These are phyloP conservation scores for Borealophlyctis nickersoniae DNA, from an alignment of 192 early-diverging fungal species.

Conservation along the genomic window DNA sequence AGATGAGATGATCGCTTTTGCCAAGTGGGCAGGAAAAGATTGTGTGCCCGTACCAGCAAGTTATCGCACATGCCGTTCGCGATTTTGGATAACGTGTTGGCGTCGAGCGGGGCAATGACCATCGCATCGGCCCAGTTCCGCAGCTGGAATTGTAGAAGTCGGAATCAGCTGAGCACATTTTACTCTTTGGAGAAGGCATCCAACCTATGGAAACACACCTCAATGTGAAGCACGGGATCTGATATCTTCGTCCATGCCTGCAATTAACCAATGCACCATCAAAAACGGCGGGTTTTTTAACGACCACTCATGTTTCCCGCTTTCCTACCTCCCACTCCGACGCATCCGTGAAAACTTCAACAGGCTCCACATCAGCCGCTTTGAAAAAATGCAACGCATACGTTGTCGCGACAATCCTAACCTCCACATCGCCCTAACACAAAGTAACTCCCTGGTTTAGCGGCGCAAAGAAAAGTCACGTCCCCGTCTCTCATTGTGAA, in stretches of 20 bases:
- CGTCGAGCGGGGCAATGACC: slow-evolving; percentile 86
- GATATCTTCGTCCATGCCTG: slow-evolving; percentile 74
- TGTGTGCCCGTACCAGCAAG: slow-evolving; percentile 57
- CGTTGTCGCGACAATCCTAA: slow-evolving; percentile 76
- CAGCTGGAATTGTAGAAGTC: slow-evolving; percentile 57
- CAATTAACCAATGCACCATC: background rate
- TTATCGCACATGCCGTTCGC: slow-evolving; percentile 95
- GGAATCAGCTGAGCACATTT: no score
- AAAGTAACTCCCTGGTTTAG: no score
- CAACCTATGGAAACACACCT: no score
- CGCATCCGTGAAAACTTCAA: slow-evolving; percentile 68
- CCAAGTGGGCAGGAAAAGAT: background rate
- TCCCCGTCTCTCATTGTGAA: no score
- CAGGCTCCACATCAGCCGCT: slow-evolving; percentile 34
- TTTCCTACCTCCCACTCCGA: slow-evolving; percentile 82
- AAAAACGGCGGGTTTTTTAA: no score
- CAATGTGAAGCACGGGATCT: slow-evolving; percentile 94
- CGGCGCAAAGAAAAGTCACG: no score
- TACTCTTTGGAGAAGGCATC: no score
- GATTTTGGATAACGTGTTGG: slow-evolving; percentile 90
- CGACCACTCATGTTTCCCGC: background rate
- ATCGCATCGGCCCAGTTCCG: slow-evolving; percentile 95
- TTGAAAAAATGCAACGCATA: slow-evolving; percentile 85
- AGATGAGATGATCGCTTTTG: background rate
- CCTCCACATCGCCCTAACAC: slow-evolving; percentile 48